phyloP scores from a whole-genome alignment of 2,329 filamentous ascomycete species.

The Trichoderma sp. region DNA sequence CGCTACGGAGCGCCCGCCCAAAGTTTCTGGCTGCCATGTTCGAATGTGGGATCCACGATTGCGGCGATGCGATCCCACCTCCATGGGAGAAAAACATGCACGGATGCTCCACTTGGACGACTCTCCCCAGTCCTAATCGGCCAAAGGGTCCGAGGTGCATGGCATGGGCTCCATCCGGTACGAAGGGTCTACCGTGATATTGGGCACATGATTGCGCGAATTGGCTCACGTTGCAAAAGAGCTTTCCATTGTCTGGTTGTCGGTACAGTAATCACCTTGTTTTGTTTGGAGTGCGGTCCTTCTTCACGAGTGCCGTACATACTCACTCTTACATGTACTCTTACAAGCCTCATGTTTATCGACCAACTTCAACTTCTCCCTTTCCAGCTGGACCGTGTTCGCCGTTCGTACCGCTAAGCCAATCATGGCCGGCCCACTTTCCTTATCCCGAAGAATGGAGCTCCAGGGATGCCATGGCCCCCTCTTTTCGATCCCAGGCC shows the following conservation, averaged over 20 bases:
- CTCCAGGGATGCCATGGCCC: not conserved
- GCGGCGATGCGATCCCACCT: slow-evolving; percentile 1
- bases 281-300: not conserved
- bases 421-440: slow-evolving; percentile 2
- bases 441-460: slow-evolving; percentile 12
- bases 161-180: not conserved
- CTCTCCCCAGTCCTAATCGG: not conserved
- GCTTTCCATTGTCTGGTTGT: not conserved
- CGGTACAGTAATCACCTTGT: not conserved
- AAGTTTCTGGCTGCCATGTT: not conserved
- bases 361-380: too few relatives aligned
- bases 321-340: not conserved
- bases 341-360: not conserved
- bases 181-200: not conserved
- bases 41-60: slow-evolving; percentile 4
- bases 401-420: not conserved
- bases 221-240: not conserved
- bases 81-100: not conserved
- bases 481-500: not conserved
- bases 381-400: not conserved
- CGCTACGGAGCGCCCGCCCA: not conserved
- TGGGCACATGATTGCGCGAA: slow-evolving; percentile 1
- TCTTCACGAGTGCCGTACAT: too few relatives aligned
- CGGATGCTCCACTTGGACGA: not conserved
- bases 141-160: not conserved